Evolutionary conservation across 192 early-diverging fungal species (phyloP).

Genomic region (Linnemannia elongata): DNA sequence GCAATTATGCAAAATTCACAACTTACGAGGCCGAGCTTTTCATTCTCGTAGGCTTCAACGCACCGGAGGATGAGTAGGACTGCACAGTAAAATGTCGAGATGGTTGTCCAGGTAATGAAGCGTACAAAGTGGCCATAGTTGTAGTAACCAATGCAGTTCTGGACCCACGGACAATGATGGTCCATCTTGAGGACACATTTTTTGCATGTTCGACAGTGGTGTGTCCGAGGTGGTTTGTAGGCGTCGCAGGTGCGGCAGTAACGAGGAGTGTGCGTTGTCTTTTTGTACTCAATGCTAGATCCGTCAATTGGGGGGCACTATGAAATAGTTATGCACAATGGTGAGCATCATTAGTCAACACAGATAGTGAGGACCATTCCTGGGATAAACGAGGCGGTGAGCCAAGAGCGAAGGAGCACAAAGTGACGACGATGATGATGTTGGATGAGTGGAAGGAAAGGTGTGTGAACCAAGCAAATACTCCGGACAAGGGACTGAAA

Average conservation of each 20-base stretch:
- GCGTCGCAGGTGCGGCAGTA: constrained; percentile 73
- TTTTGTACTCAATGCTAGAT: constrained; percentile 73
- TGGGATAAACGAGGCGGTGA: neutral
- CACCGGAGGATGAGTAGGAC: constrained; percentile 32
- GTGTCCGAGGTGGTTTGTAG: constrained; percentile 83
- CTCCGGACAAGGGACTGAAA: neutral
- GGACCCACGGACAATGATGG: constrained; percentile 94
- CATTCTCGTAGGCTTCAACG: constrained; percentile 49
- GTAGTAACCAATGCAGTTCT: constrained; percentile 85
- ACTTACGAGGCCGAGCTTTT: constrained; percentile 25
- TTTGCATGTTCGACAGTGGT: constrained; percentile 83
- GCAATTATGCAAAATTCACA: neutral
- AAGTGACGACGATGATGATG: too few relatives aligned
- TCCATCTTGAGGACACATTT: constrained; percentile 90
- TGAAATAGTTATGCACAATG: constrained; percentile 2
- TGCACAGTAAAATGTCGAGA: constrained; percentile 65
- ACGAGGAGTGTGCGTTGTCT: constrained; percentile 74
- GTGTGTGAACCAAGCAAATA: neutral
- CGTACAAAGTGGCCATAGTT: constrained; percentile 85
- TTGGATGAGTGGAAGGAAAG: too few relatives aligned
- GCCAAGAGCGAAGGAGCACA: too few relatives aligned
- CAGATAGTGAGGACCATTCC: neutral
- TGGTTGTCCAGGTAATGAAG: constrained; percentile 77
- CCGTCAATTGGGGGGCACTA: constrained; percentile 4
- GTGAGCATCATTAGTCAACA: constrained; percentile 18